Conservation (phyloP, 2,329 filamentous ascomycete species). For the Ramularia endophylla region DNA sequence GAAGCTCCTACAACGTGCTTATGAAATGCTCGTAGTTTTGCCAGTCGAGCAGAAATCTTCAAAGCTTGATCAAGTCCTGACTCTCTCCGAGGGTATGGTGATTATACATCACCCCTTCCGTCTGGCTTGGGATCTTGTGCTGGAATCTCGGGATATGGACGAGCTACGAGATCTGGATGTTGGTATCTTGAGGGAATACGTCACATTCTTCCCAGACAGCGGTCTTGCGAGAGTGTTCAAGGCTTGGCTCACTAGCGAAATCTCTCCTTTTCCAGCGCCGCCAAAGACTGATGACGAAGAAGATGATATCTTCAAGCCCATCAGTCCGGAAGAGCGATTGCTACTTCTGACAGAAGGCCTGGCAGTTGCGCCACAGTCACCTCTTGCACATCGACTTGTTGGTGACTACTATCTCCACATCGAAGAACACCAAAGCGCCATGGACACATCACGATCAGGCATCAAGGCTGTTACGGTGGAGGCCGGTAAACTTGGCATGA, state of each 20-base stretch:
- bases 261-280: slow-evolving; percentile 80
- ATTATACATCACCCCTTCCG: slow-evolving; percentile 88
- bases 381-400: slow-evolving; percentile 77
- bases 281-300: slow-evolving; percentile 33
- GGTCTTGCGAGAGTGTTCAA: slow-evolving; percentile 77
- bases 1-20: slow-evolving; percentile 74
- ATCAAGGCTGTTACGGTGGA: slow-evolving; percentile 56
- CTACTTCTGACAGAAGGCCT: slow-evolving; percentile 65
- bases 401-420: slow-evolving; percentile 76
- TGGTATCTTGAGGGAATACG: slow-evolving; percentile 72
- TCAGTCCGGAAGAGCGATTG: slow-evolving; percentile 72
- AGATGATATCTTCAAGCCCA: slow-evolving; percentile 40
- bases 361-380: slow-evolving; percentile 53
- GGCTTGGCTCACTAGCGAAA: slow-evolving; percentile 73
- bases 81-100: slow-evolving; percentile 85
- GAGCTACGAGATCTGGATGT: slow-evolving; percentile 71
- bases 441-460: slow-evolving; percentile 73
- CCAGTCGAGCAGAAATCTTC: slow-evolving; percentile 60
- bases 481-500: slow-evolving; percentile 60
- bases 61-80: slow-evolving; percentile 67
- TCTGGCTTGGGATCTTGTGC: slow-evolving; percentile 81
- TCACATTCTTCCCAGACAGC: slow-evolving; percentile 73
- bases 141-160: slow-evolving; percentile 83
- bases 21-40: slow-evolving; percentile 68
- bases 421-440: slow-evolving; percentile 77